Evolutionary conservation across 306 rosid species (phyloP), one percentile per base, ranked within the genome.

Genomic region (Castanea mollissima): DNA sequence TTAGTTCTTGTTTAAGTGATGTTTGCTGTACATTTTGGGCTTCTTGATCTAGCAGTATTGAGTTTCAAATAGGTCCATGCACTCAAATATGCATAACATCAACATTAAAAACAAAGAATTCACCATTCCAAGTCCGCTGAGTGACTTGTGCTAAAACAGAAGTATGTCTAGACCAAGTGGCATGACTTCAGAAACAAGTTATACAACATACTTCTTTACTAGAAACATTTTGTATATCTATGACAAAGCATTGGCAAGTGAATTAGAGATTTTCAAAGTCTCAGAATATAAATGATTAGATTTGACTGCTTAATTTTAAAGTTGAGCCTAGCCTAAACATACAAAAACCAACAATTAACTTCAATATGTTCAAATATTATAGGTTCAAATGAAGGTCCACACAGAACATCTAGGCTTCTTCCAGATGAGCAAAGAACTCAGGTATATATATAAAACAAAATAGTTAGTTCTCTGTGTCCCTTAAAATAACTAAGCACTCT

Each of bases 361-460:
- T 68, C 51, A 62, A 38, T 15, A 4, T 29, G 60, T 49, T 54
- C 81, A 74, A 51, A 72, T 55, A 74, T 51, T 25, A 69, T 71
- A 93, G 98, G 90, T 87, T 83, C 92, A 32, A 95, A 95, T 79
- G 82, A 89, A 13, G 99, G 99, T 73, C 97, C 99, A 6, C 96
- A 93, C 79, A 87, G 99, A 85, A 69, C 3, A 32, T 63, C 79
- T 79, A 79, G 20, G 3, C 91, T 95, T 67, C 88, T 2, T 81
- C 65, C 84, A 77, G 79, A 86, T 5, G 99, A 95, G 89, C 82
- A 93, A 89, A 90, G 77, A 85, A 83, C 98, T 59, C 98, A 95
- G 99, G 98, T 92, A 86, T 71, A 57, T 73, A 51, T 70, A 73
- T 55, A 41, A 54, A 19, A 46, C 63, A 31, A 32, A 23, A 2